Base-by-base conservation (phyloP, 148 eudicot species). In the Cornus kousa region DNA sequence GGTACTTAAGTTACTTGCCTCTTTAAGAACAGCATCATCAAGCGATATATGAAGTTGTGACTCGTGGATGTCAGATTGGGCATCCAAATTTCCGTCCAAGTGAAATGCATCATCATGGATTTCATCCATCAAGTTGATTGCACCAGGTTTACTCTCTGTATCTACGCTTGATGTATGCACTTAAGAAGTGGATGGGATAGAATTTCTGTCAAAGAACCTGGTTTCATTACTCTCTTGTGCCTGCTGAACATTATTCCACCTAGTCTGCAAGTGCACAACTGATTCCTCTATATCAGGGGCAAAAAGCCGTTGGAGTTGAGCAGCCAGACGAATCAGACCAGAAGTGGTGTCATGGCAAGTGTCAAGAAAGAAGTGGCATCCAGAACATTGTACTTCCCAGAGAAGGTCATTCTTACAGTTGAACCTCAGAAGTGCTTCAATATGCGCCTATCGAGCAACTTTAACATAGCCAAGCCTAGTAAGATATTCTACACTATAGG, bases 241-340 rank as follows among this genome's bases (percentile, higher is more conserved):
- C 82, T 86, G 87, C 85, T 89, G 92, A 35, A 84, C 78, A 84
- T 80, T 82, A 82, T 91, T 87, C 99, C 99, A 93, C 86, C 99
- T 87, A 82, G 82, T 92, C 82, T 96, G 95, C 86, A 96, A 92
- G 86, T 96, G 95, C 65, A 89, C 86, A 73, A 86, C 75, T 3
- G 93, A 87, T 78, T 96, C 99, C 82, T 87, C 94, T 78, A 96
- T 74, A 83, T 94, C 98, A 81, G 98, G 99, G 67, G 97, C 97
- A 78, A 91, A 90, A 50, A 96, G 91, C 83, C 88, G 92, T 89
- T 96, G 99, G 77, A 96, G 86, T 82, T 96, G 99, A 80, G 89
- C 84, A 57, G 88, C 89, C 76, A 96, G 82, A 67, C 81, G 90
- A 50, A 88, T 87, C 53, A 96, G 72, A 67, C 94, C 98, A 74